Evolutionary conservation across 2,329 filamentous ascomycete species (phyloP).

Genomic region (Claviceps cyperi): DNA sequence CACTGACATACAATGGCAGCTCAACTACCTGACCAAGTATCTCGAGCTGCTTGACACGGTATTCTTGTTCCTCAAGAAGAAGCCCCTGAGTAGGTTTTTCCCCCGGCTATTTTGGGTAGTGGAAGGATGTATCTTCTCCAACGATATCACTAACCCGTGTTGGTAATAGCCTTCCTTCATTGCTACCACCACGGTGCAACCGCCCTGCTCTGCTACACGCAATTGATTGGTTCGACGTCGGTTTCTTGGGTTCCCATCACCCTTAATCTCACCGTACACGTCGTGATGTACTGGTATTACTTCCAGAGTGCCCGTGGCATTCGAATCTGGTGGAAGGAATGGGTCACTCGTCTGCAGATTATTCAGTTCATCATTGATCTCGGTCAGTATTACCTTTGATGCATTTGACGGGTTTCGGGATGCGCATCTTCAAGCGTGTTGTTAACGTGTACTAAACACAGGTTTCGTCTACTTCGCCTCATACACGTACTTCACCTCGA

Average conservation of each 20-base stretch:
- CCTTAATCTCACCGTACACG: constrained; percentile 85
- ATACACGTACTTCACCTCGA: constrained; percentile 94
- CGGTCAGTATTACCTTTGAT: constrained; percentile 39
- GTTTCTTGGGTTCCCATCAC: constrained; percentile 93
- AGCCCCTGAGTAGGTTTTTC: constrained; percentile 54
- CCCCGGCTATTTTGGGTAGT: too few relatives aligned
- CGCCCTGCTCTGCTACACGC: constrained; percentile 92
- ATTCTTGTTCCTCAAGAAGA: constrained; percentile 98
- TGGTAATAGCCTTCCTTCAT: constrained; percentile 70
- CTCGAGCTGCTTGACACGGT: constrained; percentile 89
- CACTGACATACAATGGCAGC: constrained; percentile 33
- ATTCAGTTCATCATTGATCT: constrained; percentile 95
- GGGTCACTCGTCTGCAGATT: constrained; percentile 96
- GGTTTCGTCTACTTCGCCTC: constrained; percentile 97
- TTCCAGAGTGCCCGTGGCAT: constrained; percentile 96
- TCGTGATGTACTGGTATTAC: constrained; percentile 99
- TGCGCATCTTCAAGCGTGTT: not conserved
- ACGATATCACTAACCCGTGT: constrained; percentile 15
- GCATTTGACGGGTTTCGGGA: not conserved
- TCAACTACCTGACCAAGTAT: constrained; percentile 98
- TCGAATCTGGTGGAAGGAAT: constrained; percentile 99
- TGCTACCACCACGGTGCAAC: constrained; percentile 98
- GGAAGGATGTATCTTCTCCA: not conserved
- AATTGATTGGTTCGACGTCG: constrained; percentile 81
- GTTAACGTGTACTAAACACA: constrained; percentile 21